Evolutionary conservation across 1,139 yeast species (phyloP).

Genomic region (Kodamaea suecica): DNA sequence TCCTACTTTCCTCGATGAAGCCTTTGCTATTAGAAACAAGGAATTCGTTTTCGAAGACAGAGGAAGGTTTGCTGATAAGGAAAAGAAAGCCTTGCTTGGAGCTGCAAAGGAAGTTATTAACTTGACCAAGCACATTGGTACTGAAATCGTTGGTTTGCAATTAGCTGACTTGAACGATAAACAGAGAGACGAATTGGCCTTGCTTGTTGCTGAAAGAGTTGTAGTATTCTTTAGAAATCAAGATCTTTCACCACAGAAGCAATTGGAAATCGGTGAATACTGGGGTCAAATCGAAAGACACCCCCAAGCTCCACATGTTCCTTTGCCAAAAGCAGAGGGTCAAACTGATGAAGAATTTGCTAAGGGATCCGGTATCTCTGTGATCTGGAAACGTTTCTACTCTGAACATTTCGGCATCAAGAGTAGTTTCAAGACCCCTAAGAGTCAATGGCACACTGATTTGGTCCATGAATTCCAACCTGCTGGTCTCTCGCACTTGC

Average conservation of each 20-base stretch:
- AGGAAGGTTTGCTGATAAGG: constrained; percentile 51
- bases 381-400: constrained; percentile 16
- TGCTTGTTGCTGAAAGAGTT: constrained; percentile 47
- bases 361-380: constrained; percentile 14
- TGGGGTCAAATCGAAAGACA: constrained; percentile 39
- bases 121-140: constrained; percentile 50
- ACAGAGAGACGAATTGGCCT: constrained; percentile 48
- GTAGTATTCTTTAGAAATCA: constrained; percentile 49
- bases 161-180: constrained; percentile 45
- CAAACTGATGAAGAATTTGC: constrained; percentile 5
- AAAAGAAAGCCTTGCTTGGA: constrained; percentile 50
- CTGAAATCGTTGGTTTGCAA: constrained; percentile 56
- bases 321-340: constrained; percentile 20
- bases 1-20: constrained; percentile 55
- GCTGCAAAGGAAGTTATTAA: constrained; percentile 49
- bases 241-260: constrained; percentile 44
- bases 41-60: constrained; percentile 47
- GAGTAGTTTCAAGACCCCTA: constrained; percentile 13
- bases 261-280: constrained; percentile 41
- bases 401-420: constrained; percentile 9
- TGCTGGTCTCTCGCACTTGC: constrained; percentile 19
- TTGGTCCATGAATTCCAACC: constrained; percentile 19
- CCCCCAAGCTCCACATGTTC: constrained; percentile 37
- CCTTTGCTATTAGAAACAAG: constrained; percentile 39
- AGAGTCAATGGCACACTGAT: constrained; percentile 18